A percentile compares a stretch with the other conserved stretches of the same genome.
These are phyloP conservation scores for Sonneratia caseolaris DNA, from an alignment of 345 rosid species.

Conservation along the genomic window DNA sequence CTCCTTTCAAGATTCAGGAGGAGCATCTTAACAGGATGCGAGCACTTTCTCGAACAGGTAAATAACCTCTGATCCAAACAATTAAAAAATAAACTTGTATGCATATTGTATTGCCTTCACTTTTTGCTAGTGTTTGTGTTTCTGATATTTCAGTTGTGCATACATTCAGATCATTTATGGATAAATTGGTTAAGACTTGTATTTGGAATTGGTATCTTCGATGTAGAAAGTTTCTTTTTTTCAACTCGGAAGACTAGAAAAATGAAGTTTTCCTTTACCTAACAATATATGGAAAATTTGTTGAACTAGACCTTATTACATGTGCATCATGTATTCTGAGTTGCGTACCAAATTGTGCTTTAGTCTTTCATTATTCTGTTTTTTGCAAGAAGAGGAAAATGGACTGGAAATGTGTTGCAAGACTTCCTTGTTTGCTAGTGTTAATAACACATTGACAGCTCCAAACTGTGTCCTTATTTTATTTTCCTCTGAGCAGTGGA, in stretches of 20 bases:
- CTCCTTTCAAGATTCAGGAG: constrained; percentile 55
- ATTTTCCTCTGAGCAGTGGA: constrained; percentile 38
- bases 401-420: not conserved
- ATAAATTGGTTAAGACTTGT: not conserved
- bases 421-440: too few relatives aligned
- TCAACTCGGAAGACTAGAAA: not conserved
- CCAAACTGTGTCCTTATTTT: not conserved
- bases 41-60: constrained; percentile 73
- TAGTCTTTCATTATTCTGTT: too few relatives aligned
- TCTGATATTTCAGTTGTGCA: not conserved
- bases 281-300: too few relatives aligned
- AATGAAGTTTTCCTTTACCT: not conserved
- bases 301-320: too few relatives aligned
- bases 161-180: too few relatives aligned
- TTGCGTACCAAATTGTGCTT: not conserved
- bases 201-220: not conserved
- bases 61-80: not conserved
- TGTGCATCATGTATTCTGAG: not conserved
- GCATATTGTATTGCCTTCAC: not conserved
- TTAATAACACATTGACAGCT: not conserved
- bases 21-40: constrained; percentile 55
- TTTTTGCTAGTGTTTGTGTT: not conserved
- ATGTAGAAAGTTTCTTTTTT: not conserved
- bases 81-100: not conserved
- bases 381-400: too few relatives aligned